A percentile compares a stretch with the other conserved stretches of the same genome.
phyloP scores from a whole-genome alignment of 2,329 filamentous ascomycete genomes.

The Aschersonia sp. region DNA sequence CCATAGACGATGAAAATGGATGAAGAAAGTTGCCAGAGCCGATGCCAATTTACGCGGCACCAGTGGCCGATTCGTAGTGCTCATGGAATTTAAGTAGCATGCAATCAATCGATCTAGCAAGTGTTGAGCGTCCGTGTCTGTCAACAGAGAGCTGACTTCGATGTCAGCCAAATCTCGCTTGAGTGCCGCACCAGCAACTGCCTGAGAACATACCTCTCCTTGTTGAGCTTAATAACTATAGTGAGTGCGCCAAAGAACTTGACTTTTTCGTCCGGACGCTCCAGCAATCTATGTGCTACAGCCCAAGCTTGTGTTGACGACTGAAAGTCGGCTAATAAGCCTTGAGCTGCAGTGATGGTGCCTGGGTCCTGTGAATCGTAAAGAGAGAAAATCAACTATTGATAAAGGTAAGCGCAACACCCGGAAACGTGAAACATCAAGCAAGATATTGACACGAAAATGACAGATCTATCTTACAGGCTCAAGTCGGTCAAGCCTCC shows the following conservation, averaged over 20 bases:
- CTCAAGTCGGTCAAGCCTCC: conserved; percentile 6
- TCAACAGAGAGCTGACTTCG: conserved; percentile 30
- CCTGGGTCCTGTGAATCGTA: conserved; percentile 37
- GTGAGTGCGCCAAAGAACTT: conserved; percentile 90
- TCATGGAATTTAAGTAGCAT: no score
- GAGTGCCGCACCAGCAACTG: conserved; percentile 7
- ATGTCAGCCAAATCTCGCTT: not conserved
- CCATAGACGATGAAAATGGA: conserved; percentile 57
- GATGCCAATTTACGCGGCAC: conserved; percentile 63
- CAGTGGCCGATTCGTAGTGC: conserved; percentile 19
- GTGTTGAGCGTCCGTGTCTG: conserved; percentile 44
- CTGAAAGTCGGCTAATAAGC: conserved; percentile 65
- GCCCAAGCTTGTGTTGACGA: conserved; percentile 73
- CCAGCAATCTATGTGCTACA: conserved; percentile 63
- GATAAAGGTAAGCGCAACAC: not conserved
- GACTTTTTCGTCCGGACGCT: conserved; percentile 55
- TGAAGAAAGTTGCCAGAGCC: conserved; percentile 62
- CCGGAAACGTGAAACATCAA: not conserved
- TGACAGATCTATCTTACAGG: conserved; percentile 6
- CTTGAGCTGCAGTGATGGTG: conserved; percentile 42
- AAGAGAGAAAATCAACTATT: conserved; percentile 33
- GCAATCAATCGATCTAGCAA: conserved; percentile 44
- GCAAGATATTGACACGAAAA: conserved; percentile 4
- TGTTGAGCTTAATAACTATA: conserved; percentile 87
- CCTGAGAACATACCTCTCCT: conserved; percentile 47